Evolutionary conservation across 2,329 filamentous ascomycete species (phyloP).

Genomic region (Exserohilum rostratum): DNA sequence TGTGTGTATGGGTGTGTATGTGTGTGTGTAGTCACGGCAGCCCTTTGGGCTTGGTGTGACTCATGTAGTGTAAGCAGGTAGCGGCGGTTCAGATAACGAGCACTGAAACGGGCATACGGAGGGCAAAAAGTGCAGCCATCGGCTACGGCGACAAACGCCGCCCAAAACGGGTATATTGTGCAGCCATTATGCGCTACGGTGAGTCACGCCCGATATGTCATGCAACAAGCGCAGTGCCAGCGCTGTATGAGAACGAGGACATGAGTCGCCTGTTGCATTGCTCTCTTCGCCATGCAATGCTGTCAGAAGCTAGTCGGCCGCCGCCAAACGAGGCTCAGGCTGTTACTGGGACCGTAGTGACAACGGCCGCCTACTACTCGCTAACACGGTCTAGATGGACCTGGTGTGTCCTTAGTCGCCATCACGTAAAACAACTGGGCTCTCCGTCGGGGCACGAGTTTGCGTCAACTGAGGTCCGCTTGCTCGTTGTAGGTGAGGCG

Average conservation of each 20-base stretch:
- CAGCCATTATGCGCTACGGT: slow-evolving; percentile 3
- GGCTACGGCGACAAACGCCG: background rate
- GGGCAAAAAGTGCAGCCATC: background rate
- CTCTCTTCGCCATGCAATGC: background rate
- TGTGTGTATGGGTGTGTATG: background rate
- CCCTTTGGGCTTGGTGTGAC: slow-evolving; percentile 8
- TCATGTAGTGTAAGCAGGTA: slow-evolving; percentile 12
- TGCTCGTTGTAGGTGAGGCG: slow-evolving; percentile 7
- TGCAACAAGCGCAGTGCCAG: background rate
- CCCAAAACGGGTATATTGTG: background rate
- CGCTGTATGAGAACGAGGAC: background rate
- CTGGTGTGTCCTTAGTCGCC: background rate
- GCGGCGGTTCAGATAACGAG: too few species aligned
- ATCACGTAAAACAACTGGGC: background rate
- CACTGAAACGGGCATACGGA: too few species aligned
- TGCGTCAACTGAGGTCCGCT: slow-evolving; percentile 4
- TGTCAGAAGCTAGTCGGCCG: background rate
- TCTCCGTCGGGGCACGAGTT: too few species aligned
- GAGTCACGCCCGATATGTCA: background rate
- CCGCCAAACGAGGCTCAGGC: background rate
- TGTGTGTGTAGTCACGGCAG: too few species aligned
- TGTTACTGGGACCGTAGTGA: too few species aligned
- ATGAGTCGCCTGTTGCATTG: slow-evolving; percentile 4
- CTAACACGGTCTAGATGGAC: background rate
- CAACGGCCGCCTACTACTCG: background rate